Evolutionary conservation across 2,329 filamentous ascomycete genomes (phyloP).

Genomic region (Aspergillus intermedius): DNA sequence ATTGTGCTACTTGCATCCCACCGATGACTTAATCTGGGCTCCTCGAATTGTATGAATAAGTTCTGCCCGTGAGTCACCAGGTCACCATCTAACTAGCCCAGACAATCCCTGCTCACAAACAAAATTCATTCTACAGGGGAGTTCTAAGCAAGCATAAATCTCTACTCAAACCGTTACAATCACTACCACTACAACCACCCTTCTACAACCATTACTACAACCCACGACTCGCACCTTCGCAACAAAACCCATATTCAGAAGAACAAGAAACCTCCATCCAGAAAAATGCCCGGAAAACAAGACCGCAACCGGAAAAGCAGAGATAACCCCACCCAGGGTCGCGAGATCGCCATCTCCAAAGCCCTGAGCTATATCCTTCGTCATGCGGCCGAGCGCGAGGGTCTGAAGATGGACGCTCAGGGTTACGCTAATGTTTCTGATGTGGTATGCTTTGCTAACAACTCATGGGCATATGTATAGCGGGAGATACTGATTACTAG

Average conservation of each 20-base stretch:
- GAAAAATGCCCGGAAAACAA: slow-evolving; percentile 3
- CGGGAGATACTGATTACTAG: neutral
- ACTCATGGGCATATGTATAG: neutral
- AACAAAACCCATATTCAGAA: neutral
- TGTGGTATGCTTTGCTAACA: slow-evolving; percentile 40
- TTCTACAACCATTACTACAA: too few species aligned
- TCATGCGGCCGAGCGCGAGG: slow-evolving; percentile 56
- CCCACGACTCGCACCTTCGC: neutral
- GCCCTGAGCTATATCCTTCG: slow-evolving; percentile 46
- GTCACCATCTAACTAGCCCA: neutral
- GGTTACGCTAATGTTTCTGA: slow-evolving; percentile 57
- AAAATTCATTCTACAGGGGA: too few species aligned
- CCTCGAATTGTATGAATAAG: too few species aligned
- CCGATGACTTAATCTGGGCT: too few species aligned
- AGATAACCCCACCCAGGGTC: slow-evolving; percentile 12
- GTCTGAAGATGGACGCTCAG: slow-evolving; percentile 50
- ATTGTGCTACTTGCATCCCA: too few species aligned
- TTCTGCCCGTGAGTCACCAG: neutral
- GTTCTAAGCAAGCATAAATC: too few species aligned
- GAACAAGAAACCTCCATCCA: neutral
- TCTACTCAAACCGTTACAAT: too few species aligned
- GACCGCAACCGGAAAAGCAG: neutral
- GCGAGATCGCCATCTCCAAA: slow-evolving; percentile 36
- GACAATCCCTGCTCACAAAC: too few species aligned
- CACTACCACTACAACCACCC: too few species aligned